Conservation (phyloP, 768 basidiomycete genomes). For the Boletus patriciae region DNA sequence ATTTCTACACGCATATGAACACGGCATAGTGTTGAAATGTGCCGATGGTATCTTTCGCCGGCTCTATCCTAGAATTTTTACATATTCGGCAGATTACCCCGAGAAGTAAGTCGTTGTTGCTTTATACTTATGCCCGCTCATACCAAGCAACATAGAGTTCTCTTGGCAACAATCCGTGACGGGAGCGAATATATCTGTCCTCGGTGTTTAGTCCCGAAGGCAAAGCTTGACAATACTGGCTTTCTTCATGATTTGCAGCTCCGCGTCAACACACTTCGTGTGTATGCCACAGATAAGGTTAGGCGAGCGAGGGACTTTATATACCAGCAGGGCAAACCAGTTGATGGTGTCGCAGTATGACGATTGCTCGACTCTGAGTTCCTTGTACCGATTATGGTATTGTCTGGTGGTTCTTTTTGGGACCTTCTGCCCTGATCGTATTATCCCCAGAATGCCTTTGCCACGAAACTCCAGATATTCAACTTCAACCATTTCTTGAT, state of each 20-base stretch:
- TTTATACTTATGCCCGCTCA: neutral
- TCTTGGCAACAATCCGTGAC: neutral
- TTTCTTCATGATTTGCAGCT: constrained; percentile 17
- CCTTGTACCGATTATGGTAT: neutral
- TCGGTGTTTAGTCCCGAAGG: neutral
- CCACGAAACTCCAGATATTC: constrained; percentile 9
- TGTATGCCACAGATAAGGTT: neutral
- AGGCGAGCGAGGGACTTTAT: neutral
- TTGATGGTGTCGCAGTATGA: constrained; percentile 1
- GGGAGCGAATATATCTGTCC: neutral
- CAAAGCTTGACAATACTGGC: neutral
- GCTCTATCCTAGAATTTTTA: neutral
- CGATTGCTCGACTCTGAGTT: neutral
- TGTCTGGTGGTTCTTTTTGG: neutral
- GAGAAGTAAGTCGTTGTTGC: neutral
- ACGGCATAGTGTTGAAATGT: neutral
- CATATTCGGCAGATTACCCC: neutral
- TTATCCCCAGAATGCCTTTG: constrained; percentile 36
- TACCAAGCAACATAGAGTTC: constrained; percentile 24
- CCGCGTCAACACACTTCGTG: neutral
- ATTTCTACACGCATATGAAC: neutral
- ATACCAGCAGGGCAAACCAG: neutral
- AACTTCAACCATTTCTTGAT: constrained; percentile 26
- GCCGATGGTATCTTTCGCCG: neutral
- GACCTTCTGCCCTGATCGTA: neutral